Conservation (phyloP, 2,329 filamentous ascomycete genomes). For the Phyllosticta citribraziliensis region DNA sequence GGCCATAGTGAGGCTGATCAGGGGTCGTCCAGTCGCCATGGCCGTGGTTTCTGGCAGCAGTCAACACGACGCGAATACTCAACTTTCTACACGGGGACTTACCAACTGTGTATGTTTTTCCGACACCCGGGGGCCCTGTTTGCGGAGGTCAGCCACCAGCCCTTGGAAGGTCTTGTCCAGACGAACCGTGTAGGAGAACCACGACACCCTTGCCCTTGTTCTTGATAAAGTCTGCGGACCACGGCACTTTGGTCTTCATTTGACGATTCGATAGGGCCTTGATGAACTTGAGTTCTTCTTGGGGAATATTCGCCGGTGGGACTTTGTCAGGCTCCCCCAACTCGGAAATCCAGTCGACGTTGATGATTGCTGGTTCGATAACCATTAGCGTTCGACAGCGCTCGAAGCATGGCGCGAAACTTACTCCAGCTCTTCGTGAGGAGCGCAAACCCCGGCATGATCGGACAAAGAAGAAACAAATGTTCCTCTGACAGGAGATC, state of each 20-base stretch:
- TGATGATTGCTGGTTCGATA: neutral
- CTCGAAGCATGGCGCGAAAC: neutral
- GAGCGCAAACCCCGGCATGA: conserved; percentile 7
- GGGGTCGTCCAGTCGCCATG: neutral
- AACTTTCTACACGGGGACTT: neutral
- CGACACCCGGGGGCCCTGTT: conserved; percentile 3
- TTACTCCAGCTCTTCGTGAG: neutral
- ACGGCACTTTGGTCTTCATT: neutral
- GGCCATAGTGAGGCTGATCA: conserved; percentile 4
- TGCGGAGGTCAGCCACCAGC: neutral
- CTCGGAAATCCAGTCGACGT: neutral
- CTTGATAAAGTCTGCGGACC: conserved; percentile 9
- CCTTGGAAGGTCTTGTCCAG: too few relatives aligned
- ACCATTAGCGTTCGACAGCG: neutral
- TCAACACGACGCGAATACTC: neutral
- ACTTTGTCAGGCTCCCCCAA: neutral
- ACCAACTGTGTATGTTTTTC: conserved; percentile 7
- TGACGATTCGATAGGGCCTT: conserved; percentile 6
- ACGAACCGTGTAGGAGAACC: conserved; percentile 4
- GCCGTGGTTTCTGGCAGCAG: neutral
- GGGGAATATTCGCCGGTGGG: conserved; percentile 2
- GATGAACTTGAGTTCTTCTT: conserved; percentile 5
- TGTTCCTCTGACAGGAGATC: neutral
- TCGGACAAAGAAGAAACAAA: conserved; percentile 4
- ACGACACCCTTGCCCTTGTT: conserved; percentile 10